Evolutionary conservation across 441 rosid species (phyloP).

Genomic region (Gossypium lobatum): DNA sequence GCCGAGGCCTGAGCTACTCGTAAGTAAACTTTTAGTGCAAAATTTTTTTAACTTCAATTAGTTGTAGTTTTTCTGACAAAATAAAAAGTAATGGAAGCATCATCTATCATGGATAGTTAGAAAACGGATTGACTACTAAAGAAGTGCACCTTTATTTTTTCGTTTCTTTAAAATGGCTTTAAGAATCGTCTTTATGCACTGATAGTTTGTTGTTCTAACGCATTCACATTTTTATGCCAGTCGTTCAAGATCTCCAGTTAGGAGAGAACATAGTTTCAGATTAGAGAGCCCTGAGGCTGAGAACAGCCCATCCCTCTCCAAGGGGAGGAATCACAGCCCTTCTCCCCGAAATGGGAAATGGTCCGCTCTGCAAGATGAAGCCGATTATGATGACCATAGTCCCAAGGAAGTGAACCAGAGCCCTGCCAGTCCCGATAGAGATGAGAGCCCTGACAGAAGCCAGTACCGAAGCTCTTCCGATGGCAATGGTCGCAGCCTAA

Average conservation of each 20-base stretch:
- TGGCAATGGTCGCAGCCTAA: constrained; percentile 33
- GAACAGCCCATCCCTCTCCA: constrained; percentile 31
- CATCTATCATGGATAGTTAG: neutral
- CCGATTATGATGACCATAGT: constrained; percentile 25
- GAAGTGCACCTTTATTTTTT: neutral
- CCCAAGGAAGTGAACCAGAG: constrained; percentile 36
- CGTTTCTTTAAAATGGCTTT: neutral
- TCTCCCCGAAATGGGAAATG: constrained; percentile 23
- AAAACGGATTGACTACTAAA: neutral
- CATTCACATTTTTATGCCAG: constrained; percentile 19
- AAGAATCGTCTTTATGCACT: neutral
- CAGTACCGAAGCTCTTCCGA: constrained; percentile 38
- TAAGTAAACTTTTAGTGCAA: constrained; percentile 5
- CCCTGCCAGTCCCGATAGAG: constrained; percentile 34
- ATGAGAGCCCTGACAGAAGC: constrained; percentile 22
- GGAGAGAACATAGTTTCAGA: constrained; percentile 46
- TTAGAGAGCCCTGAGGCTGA: constrained; percentile 40
- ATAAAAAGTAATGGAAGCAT: neutral
- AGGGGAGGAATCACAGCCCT: constrained; percentile 40
- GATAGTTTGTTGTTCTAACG: neutral
- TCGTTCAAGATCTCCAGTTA: constrained; percentile 59
- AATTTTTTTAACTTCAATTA: neutral
- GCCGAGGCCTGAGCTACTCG: constrained; percentile 61
- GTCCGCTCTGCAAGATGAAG: constrained; percentile 21
- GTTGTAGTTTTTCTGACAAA: neutral